Evolutionary conservation across 2,329 filamentous ascomycete genomes (phyloP).

Genomic region (Lasiodiplodia theobromae): DNA sequence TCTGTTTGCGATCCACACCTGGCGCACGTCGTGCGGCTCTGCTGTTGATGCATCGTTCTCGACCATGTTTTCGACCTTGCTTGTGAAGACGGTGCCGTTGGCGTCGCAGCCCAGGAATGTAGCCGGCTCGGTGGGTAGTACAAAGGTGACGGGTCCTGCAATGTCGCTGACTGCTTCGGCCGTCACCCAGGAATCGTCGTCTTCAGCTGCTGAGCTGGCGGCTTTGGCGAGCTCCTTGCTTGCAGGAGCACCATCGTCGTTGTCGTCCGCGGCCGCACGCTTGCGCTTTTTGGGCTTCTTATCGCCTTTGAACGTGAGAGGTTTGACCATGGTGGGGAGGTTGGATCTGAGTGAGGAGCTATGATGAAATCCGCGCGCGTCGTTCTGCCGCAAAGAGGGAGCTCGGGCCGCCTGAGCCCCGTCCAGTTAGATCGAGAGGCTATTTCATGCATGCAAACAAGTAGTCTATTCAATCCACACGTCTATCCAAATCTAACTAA

Average conservation of each 20-base stretch:
- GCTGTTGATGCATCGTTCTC: constrained; percentile 83
- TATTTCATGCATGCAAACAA: neutral
- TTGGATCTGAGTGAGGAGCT: constrained; percentile 23
- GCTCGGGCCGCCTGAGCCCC: constrained; percentile 14
- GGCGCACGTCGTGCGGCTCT: constrained; percentile 93
- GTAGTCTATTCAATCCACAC: neutral
- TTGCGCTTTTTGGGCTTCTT: constrained; percentile 95
- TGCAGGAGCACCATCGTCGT: constrained; percentile 45
- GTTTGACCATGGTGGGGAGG: constrained; percentile 74
- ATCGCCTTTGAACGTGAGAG: constrained; percentile 95
- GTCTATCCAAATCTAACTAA: neutral
- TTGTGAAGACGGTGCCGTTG: constrained; percentile 83
- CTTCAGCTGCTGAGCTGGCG: constrained; percentile 34
- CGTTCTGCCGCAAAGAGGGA: neutral
- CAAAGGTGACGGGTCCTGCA: constrained; percentile 80
- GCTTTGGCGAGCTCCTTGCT: constrained; percentile 42
- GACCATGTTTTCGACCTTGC: constrained; percentile 84
- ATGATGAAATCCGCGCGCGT: constrained; percentile 15
- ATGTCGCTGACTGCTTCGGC: constrained; percentile 79
- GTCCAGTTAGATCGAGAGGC: neutral
- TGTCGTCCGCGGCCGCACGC: constrained; percentile 64
- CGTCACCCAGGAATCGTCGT: constrained; percentile 50
- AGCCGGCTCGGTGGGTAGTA: constrained; percentile 76
- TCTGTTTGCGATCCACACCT: constrained; percentile 91
- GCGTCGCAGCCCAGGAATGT: constrained; percentile 85